phyloP scores from a whole-genome alignment of 2,329 filamentous ascomycete genomes.

The Penicillium crustosum region DNA sequence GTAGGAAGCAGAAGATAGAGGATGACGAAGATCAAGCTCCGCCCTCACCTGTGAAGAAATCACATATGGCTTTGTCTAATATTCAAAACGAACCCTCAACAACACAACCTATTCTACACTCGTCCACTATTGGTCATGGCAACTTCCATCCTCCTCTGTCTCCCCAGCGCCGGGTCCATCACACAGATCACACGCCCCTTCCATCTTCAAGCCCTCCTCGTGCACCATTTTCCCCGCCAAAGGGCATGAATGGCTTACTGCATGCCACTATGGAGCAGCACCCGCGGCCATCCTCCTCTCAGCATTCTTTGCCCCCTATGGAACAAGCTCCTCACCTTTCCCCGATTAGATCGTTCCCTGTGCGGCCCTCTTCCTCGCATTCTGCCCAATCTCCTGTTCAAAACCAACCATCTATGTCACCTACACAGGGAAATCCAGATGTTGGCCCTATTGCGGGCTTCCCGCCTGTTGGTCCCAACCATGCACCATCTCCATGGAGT shows the following conservation, averaged over 20 bases:
- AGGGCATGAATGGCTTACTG: constrained; percentile 30
- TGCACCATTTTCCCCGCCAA: constrained; percentile 36
- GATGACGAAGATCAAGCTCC: constrained; percentile 16
- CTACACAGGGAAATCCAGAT: constrained; percentile 52
- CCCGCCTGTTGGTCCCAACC: constrained; percentile 32
- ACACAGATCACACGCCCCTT: constrained; percentile 18
- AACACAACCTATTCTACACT: constrained; percentile 20
- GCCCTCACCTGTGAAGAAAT: constrained; percentile 30
- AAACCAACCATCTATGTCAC: constrained; percentile 50
- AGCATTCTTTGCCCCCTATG: constrained; percentile 26
- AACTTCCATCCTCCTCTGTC: constrained; percentile 26
- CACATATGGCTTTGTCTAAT: constrained; percentile 16
- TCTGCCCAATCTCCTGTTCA: constrained; percentile 41
- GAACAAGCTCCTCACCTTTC: constrained; percentile 35
- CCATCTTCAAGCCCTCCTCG: constrained; percentile 30
- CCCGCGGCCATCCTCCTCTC: constrained; percentile 20
- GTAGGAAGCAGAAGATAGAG: constrained; percentile 24
- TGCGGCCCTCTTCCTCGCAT: constrained; percentile 45
- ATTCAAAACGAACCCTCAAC: constrained; percentile 25
- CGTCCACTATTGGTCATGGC: constrained; percentile 10
- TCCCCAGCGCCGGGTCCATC: constrained; percentile 33
- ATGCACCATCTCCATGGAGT: constrained; percentile 33
- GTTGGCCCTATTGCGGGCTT: constrained; percentile 48
- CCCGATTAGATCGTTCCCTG: constrained; percentile 34
- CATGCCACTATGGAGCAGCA: constrained; percentile 26